phyloP scores from a whole-genome alignment of 495 filamentous ascomycete species.

The Letharia columbiana region DNA sequence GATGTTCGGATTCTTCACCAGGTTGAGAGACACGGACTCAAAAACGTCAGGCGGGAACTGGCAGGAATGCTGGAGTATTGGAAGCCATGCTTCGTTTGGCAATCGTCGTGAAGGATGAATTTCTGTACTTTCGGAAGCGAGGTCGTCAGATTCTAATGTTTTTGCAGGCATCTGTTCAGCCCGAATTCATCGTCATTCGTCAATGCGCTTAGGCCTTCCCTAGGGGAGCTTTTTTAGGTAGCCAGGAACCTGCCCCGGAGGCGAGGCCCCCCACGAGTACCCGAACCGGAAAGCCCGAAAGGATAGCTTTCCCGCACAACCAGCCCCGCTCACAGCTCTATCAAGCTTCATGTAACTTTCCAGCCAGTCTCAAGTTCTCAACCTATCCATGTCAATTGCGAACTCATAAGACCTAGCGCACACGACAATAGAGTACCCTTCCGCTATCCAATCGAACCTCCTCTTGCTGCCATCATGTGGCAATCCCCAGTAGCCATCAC shows the following conservation, averaged over 20 bases:
- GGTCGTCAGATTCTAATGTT: neutral
- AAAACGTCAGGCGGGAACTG: slow-evolving; percentile 22
- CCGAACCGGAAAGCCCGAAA: neutral
- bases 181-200: neutral
- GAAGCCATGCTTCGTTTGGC: slow-evolving; percentile 19
- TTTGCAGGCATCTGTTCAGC: slow-evolving; percentile 10
- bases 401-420: neutral
- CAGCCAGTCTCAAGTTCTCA: neutral
- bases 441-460: neutral
- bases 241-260: neutral
- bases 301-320: neutral
- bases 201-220: neutral
- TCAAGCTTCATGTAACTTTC: neutral
- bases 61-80: slow-evolving; percentile 23
- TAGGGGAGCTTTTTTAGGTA: neutral
- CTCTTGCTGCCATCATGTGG: slow-evolving; percentile 18
- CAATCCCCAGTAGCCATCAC: slow-evolving; percentile 17
- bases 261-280: neutral
- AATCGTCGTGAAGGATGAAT: slow-evolving; percentile 13
- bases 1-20: slow-evolving; percentile 64
- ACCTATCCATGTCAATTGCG: neutral
- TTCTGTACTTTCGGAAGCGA: neutral
- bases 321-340: neutral
- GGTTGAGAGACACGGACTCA: slow-evolving; percentile 22
- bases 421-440: neutral